Percentiles rank a stretch among this genome's conserved stretches.
These are phyloP conservation scores for Suillus weaverae DNA, from an alignment of 768 basidiomycete genomes.

Conservation along the genomic window DNA sequence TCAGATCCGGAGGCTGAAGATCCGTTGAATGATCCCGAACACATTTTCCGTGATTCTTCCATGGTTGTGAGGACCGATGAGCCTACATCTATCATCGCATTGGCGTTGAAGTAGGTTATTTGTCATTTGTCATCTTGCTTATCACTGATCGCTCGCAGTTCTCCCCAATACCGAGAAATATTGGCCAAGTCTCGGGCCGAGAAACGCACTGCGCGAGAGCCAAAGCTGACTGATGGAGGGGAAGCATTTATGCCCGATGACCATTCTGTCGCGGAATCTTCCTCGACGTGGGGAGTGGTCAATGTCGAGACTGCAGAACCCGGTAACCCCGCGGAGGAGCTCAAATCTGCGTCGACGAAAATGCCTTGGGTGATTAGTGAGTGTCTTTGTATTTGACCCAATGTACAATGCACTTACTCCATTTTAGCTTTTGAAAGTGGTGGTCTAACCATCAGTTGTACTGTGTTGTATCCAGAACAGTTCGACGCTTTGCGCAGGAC, in stretches of 20 bases:
- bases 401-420: constrained; percentile 3
- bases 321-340: constrained; percentile 73
- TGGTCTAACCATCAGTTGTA: constrained; percentile 88
- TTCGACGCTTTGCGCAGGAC: constrained; percentile 91
- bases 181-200: constrained; percentile 74
- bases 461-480: constrained; percentile 93
- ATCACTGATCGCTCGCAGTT: constrained; percentile 43
- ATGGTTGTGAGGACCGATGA: constrained; percentile 97
- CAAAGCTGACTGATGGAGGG: constrained; percentile 59
- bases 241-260: constrained; percentile 96
- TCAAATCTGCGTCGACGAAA: constrained; percentile 73
- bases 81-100: constrained; percentile 95
- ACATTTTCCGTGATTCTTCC: constrained; percentile 91
- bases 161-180: constrained; percentile 81
- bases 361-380: constrained; percentile 80
- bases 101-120: constrained; percentile 75
- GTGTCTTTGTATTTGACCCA: constrained; percentile 26
- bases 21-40: constrained; percentile 77
- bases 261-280: constrained; percentile 74
- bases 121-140: neutral
- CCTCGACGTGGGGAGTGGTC: constrained; percentile 91
- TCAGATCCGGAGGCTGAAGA: constrained; percentile 63
- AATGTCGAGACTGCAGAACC: constrained; percentile 71
- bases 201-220: constrained; percentile 62
- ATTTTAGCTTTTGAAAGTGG: constrained; percentile 83